phyloP scores from a whole-genome alignment of 2,329 filamentous ascomycete species.

The Exophiala alcalophila region DNA sequence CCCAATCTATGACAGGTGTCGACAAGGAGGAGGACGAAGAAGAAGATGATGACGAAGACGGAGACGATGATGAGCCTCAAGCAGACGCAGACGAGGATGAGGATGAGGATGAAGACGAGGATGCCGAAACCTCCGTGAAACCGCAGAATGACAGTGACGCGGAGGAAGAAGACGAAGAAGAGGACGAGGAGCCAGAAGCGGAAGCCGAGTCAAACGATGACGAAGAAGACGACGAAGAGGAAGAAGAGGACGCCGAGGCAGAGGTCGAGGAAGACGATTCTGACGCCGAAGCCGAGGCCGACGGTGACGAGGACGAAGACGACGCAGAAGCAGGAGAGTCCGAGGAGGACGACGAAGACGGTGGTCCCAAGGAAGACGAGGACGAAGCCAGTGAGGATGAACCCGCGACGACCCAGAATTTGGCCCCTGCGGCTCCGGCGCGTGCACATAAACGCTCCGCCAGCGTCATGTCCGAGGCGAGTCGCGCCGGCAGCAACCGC shows the following conservation, averaged over 20 bases:
- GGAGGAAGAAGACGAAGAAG: conserved; percentile 14
- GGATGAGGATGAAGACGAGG: conserved; percentile 9
- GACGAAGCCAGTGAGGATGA: background rate
- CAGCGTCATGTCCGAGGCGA: conserved; percentile 70
- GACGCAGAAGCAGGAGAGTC: conserved; percentile 2
- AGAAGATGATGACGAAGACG: conserved; percentile 5
- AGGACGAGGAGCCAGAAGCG: conserved; percentile 13
- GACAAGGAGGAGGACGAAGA: conserved; percentile 6
- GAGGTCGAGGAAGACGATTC: conserved; percentile 9
- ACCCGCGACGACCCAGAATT: background rate
- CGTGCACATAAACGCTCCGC: conserved; percentile 71
- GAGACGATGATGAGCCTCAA: conserved; percentile 7
- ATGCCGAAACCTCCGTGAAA: conserved; percentile 10
- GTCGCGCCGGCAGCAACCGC: conserved; percentile 38
- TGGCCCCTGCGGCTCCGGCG: background rate
- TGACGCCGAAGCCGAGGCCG: conserved; percentile 17
- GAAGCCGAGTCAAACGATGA: conserved; percentile 9
- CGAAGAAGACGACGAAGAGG: conserved; percentile 26
- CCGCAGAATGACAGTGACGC: conserved; percentile 12
- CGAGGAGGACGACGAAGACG: conserved; percentile 14
- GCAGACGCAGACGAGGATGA: conserved; percentile 16
- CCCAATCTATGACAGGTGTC: too few relatives aligned
- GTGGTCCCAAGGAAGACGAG: conserved; percentile 10
- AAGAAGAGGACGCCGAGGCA: conserved; percentile 32
- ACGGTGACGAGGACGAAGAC: conserved; percentile 17